Base-by-base conservation (phyloP, 192 early-diverging fungal genomes). In the Mortierella claussenii region DNA sequence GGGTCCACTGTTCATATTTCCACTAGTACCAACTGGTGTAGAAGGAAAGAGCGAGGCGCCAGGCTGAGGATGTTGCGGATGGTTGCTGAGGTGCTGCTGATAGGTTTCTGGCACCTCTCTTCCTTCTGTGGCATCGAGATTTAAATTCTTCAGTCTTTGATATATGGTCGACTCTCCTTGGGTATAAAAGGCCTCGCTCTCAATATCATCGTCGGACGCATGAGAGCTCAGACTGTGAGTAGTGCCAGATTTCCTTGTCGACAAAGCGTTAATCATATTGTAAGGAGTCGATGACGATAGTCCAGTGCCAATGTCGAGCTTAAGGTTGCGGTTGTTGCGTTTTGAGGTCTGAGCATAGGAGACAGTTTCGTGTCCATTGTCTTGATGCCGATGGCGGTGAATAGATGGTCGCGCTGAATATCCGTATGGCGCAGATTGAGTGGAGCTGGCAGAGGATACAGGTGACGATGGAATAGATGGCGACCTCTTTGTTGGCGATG, bases 131-230 rank as follows among this genome's bases (percentile, higher is more conserved):
- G n/a, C n/a, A n/a, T 76, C 73, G 18, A 76, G 52, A 18, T 40
- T 37, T 45, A 76, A 17, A 20, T 55, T 62, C 53, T 62, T 76
- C 52, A 76, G 52, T 17, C 64, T 55, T 23, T 76, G 73, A 37
- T 67, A 76, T 30, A 76, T 76, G 1, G 73, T 76, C 11, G 73
- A 67, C 9, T 76, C 64, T 37, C 73, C 73, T 49, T 76, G 73
- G 73, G 73, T 76, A 76, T 76, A 62, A 57, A 76, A 76, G 12
- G 65, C 73, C 49, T 76, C 73, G 36, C 73, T 76, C 27, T 76
- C 73, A 56, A 76, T 76, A 2, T 76, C 73, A 5, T 66, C 64
- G 12, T 76, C 73, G 0, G 73, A 76, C n/a, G 64, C 52, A 47
- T 76, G 70, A 51, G 70, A 74, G 37, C 70, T 74, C 8, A 74